Base-by-base conservation (phyloP, 2,329 filamentous ascomycete genomes). In the Alternaria novae-zelandiae region DNA sequence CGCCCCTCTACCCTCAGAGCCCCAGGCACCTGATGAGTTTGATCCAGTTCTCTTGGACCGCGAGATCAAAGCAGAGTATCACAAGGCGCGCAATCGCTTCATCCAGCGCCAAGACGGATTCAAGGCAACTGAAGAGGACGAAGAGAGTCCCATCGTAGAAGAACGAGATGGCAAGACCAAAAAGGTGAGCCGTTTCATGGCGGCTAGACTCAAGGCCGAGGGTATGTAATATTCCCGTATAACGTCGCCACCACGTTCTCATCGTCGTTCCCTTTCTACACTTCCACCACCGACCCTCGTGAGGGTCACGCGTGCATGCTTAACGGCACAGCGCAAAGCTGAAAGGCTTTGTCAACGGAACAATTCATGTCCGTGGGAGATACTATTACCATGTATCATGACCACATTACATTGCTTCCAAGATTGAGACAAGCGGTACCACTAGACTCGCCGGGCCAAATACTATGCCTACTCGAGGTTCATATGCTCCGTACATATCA, bases 41-140 rank as follows among this genome's bases (percentile, higher is more conserved):
- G 91, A 97, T 70, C 88, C 91, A 6, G 85, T 88, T 20, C 82
- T 94, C 28, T 84, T 95, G 54, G 87, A 91, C 57, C 89, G 92
- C 66, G 91, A 97, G 78, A 89, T 97, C 13, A 90, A 92, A 8
- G 87, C 88, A 41, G 92, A 96, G 75, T 97, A 97, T 79, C 91
- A 97, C 78, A 89, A 88, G 47, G 85, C 92, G 78, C 90, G 95
- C 20, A 97, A 94, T 76, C 88, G 87, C 73, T 90, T 96, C 80
- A 94, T 97, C 57, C 89, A 93, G 70, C 87, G 89, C 70, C 89
- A 96, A 71, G 94, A 94, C 55, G 94, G 94, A 4, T 97, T 97
- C 78, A 82, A 91, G 71, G 71, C 77, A 3, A 86, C 88, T 61
- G 88, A 93, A 70, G 88, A 91, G 63, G 89, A 93, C 63, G 85